These are phyloP conservation scores for Staphylotrichum longicolle DNA, from an alignment of 495 filamentous ascomycete genomes.

Conservation along the genomic window DNA sequence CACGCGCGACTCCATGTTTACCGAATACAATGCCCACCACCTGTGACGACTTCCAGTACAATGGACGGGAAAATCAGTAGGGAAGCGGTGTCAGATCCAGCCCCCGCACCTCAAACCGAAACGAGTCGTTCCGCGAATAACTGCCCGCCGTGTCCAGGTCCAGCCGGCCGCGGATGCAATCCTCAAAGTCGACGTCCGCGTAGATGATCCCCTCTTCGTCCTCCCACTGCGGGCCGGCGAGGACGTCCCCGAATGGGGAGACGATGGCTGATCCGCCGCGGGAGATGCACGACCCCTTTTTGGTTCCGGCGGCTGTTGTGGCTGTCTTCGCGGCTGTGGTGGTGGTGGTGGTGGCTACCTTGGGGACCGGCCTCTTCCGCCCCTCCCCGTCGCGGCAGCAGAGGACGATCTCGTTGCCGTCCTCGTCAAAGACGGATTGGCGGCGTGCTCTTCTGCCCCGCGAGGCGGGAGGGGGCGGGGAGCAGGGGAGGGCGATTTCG, in stretches of 20 bases:
- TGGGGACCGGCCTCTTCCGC: neutral
- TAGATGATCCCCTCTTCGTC: conserved; percentile 55
- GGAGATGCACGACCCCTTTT: conserved; percentile 49
- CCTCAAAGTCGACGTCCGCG: conserved; percentile 51
- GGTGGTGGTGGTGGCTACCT: neutral
- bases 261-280: conserved; percentile 83
- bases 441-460: conserved; percentile 12
- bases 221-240: conserved; percentile 83
- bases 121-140: conserved; percentile 78
- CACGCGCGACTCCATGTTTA: neutral
- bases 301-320: neutral
- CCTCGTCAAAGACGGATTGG: conserved; percentile 44
- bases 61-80: conserved; percentile 32
- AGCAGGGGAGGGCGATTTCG: conserved; percentile 37
- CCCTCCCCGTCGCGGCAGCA: conserved; percentile 11
- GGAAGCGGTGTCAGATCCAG: conserved; percentile 70
- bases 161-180: conserved; percentile 53
- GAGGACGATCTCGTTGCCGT: conserved; percentile 49
- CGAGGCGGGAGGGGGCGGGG: neutral
- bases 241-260: conserved; percentile 70
- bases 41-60: too few species aligned
- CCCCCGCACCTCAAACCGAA: conserved; percentile 73
- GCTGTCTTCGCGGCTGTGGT: conserved; percentile 16
- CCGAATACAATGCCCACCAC: neutral
- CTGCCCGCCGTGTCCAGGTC: conserved; percentile 72